Conservation (phyloP, 768 basidiomycete genomes). For the Suillus subalutaceus region DNA sequence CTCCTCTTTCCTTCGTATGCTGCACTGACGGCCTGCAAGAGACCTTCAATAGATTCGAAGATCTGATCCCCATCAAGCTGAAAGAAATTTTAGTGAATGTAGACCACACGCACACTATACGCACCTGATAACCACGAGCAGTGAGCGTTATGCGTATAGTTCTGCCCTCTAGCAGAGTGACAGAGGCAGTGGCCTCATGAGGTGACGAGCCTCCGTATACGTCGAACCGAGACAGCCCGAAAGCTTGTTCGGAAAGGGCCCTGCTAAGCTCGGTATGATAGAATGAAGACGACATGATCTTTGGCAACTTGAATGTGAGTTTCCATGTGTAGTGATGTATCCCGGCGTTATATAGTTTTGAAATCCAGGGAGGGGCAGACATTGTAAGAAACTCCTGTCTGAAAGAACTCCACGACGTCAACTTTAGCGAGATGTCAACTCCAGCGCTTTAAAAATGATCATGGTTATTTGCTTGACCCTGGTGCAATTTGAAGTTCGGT, state of each 20-base stretch:
- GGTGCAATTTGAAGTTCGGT: conserved; percentile 27
- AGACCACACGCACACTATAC: conserved; percentile 12
- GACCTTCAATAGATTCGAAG: conserved; percentile 62
- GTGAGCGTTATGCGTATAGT: conserved; percentile 50
- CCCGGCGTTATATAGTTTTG: conserved; percentile 30
- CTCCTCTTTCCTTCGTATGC: conserved; percentile 51
- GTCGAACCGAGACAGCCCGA: conserved; percentile 53
- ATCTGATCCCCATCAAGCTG: conserved; percentile 31
- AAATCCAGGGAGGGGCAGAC: conserved; percentile 30
- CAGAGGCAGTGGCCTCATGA: conserved; percentile 53
- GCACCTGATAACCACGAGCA: conserved; percentile 59
- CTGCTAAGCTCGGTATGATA: conserved; percentile 51
- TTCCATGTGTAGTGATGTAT: conserved; percentile 21
- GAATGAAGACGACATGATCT: conserved; percentile 31
- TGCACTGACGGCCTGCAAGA: conserved; percentile 59
- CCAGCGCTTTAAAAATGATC: conserved; percentile 25
- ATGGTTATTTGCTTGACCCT: conserved; percentile 31
- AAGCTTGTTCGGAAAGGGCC: conserved; percentile 61
- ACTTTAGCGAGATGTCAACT: conserved; percentile 17
- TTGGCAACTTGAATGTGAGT: conserved; percentile 12
- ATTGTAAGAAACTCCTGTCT: conserved; percentile 21
- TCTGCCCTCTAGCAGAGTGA: conserved; percentile 60
- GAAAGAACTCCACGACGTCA: conserved; percentile 18
- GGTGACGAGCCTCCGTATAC: conserved; percentile 39
- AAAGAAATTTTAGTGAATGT: conserved; percentile 17